phyloP scores from a whole-genome alignment of 2,329 filamentous ascomycete genomes.

The Trichoderma sp. region DNA sequence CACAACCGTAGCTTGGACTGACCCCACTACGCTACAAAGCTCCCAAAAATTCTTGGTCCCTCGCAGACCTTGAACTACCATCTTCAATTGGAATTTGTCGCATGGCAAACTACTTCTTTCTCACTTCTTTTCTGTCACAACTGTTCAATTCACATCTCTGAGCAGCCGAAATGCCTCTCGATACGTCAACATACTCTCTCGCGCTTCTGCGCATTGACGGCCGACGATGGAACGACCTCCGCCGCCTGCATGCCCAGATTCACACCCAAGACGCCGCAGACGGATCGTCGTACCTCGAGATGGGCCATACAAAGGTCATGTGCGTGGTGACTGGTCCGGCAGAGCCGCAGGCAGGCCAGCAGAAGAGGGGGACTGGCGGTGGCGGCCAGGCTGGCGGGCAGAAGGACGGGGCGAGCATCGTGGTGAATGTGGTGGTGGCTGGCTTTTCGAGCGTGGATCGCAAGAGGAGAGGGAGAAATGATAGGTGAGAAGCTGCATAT shows the following conservation, averaged over 20 bases:
- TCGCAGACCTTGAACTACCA: neutral
- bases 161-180: constrained; percentile 71
- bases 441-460: constrained; percentile 87
- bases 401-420: constrained; percentile 56
- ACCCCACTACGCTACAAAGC: constrained; percentile 17
- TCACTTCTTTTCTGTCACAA: too few species aligned
- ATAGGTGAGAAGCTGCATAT: constrained; percentile 61
- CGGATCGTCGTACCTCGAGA: constrained; percentile 89
- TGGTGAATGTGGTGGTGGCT: constrained; percentile 79
- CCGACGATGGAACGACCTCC: constrained; percentile 95
- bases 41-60: constrained; percentile 18
- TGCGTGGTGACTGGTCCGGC: constrained; percentile 85
- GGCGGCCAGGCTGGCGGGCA: constrained; percentile 38
- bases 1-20: constrained; percentile 6
- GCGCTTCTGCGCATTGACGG: constrained; percentile 80
- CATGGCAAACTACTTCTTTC: neutral
- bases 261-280: constrained; percentile 90
- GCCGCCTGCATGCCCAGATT: constrained; percentile 83
- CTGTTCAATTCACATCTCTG: neutral
- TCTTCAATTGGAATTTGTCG: neutral
- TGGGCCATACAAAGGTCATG: constrained; percentile 96
- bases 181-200: constrained; percentile 87
- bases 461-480: constrained; percentile 69
- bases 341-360: constrained; percentile 52
- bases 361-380: constrained; percentile 34